Evolutionary conservation across 2,329 filamentous ascomycete genomes (phyloP).

Genomic region (Phyllosticta citriasiana): DNA sequence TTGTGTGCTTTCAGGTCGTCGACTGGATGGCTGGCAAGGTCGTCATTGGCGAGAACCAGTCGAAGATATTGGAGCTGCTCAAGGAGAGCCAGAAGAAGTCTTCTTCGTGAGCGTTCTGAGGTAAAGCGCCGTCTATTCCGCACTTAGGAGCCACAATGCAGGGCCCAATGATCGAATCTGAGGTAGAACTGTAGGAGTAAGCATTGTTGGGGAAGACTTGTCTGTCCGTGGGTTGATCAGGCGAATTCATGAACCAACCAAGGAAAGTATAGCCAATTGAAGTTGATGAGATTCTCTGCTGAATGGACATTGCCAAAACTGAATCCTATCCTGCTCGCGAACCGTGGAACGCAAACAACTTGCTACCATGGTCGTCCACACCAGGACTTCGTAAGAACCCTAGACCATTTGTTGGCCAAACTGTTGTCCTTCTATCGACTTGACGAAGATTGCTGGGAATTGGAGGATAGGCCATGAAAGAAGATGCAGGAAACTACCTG

Average conservation of each 20-base stretch:
- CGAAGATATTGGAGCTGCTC: slow-evolving; percentile 77
- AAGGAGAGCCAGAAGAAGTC: slow-evolving; percentile 43
- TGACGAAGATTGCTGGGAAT: no score
- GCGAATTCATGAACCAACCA: not conserved
- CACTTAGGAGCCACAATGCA: not conserved
- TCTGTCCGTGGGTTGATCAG: not conserved
- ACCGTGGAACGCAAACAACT: not conserved
- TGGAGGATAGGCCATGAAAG: not conserved
- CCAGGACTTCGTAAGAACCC: not conserved
- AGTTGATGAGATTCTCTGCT: not conserved
- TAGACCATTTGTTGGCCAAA: not conserved
- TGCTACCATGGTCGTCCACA: not conserved
- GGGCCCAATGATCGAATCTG: not conserved
- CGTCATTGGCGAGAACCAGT: slow-evolving; percentile 67
- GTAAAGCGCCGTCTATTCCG: not conserved
- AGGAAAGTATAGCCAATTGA: not conserved
- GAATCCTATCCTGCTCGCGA: no score
- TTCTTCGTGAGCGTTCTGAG: not conserved
- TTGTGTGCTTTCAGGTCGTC: slow-evolving; percentile 41
- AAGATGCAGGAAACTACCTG: not conserved
- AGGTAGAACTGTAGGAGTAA: not conserved
- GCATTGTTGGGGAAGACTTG: not conserved
- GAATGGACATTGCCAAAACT: not conserved
- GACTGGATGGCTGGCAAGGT: slow-evolving; percentile 92
- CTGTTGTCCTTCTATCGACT: not conserved